Base-by-base conservation (phyloP, 768 basidiomycete species). In the Paxillus ammoniavirescens region DNA sequence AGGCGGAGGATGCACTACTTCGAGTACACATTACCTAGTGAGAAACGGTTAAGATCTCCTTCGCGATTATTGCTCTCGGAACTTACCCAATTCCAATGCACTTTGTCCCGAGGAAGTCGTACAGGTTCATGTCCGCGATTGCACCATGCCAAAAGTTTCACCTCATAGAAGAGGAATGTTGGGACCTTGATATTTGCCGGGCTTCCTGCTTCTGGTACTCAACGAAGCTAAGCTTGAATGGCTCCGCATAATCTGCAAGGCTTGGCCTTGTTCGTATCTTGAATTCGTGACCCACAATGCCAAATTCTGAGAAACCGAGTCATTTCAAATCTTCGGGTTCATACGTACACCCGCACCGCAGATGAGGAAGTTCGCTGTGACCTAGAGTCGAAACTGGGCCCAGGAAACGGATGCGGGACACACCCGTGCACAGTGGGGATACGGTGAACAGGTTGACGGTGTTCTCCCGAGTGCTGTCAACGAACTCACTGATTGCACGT, bases 331-430 rank as follows among this genome's bases (percentile, higher is more conserved):
- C 26, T 6, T 9, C 8, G 17, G 23, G 35, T 13, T 28, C 17
- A 42, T 12, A 18, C 12, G 2, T 8, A 13, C 7, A 73, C 77
- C 78, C 6, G 72, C 75, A 28, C 79, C 73, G 15, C 6, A 80
- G 65, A 52, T 76, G 66, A 36, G 77, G 79, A 57, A 75, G 78
- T 52, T 75, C 73, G 53, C 72, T 26, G 26, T 26, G 26, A 26
- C 26, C 26, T 26, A 26, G 26, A 26, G 26, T 5, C 6, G 26
- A 26, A 26, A 26, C 26, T 26, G 26, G 26, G 3, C 41, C 89
- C 89, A 18, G 87, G 87, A 58, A 87, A 90, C 1, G 83, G 75
- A 59, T 89, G 82, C 4, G 77, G 80, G 43, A 82, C 72, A 4
- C 75, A 75, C 14, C 78, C 73, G 55, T 80, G 73, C 21, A 83